Base-by-base conservation (phyloP, 805 yeast genomes). In the Wickerhamiella azymoides region DNA sequence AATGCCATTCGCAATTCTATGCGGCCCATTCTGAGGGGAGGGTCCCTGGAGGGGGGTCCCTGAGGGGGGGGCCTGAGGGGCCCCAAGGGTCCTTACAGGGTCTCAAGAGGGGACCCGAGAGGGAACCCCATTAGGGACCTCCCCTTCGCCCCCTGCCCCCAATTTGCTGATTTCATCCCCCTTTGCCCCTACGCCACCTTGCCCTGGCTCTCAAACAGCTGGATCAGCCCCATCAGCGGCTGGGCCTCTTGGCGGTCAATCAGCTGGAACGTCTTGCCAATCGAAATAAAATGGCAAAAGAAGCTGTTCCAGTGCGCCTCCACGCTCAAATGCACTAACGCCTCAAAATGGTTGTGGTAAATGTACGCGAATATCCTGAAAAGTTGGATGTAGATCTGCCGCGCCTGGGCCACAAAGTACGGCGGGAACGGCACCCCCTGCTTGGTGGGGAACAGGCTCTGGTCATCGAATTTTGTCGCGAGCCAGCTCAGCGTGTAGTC, bases 221-320 rank as follows among this genome's bases (percentile, higher is more conserved):
- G 86, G 40, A 93, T 83, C 62, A 92, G 67, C 5, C 82, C 79
- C 39, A 69, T 63, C 50, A 92, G 65, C 0, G 98, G 97, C 46
- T 71, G 81, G 62, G 86, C 65, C 52, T 92, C 99, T 46, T 71
- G 69, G 44, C 77, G 68, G 49, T 86, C 97, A 30, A 92, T 69
- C 52, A 92, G 71, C 45, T 76, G 79, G 62, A 84, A 92, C 52
- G 86, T 94, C 49, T 80, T 80, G 11, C 82, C 75, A 58, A 92
- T 84, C 45, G 94, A 80, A 38, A 89, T 74, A 57, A 83, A 92
- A 61, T 92, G 98, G 13, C 95, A 92, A 64, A 93, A 92, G 55
- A 88, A 84, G 2, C 97, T 88, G 62, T 92, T 92, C 94, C 95
- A 92, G 61, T 92, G 97, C 0, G 97, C 96, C 61, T 92, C 98